Conservation (phyloP, 1,284 basidiomycete species). For the Calocybe gambosa region DNA sequence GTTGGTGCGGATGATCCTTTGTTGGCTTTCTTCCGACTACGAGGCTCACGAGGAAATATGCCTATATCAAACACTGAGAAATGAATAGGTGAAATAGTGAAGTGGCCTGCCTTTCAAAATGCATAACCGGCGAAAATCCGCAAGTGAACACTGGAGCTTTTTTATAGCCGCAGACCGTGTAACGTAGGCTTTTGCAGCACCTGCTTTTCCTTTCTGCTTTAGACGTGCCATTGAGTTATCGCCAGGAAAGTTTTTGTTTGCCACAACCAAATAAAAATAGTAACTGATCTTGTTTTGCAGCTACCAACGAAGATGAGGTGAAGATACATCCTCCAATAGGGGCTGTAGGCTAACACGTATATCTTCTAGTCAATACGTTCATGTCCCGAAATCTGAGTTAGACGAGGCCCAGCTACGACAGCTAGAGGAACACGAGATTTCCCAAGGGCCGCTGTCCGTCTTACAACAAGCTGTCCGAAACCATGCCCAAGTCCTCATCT, state of each 20-base stretch:
- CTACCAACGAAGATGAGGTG: slow-evolving; percentile 18
- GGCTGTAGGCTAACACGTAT: slow-evolving; percentile 9
- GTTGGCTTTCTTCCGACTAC: slow-evolving; percentile 90
- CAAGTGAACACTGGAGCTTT: slow-evolving; percentile 93
- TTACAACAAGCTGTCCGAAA: slow-evolving; percentile 97
- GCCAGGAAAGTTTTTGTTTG: slow-evolving; percentile 30
- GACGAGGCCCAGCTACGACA: slow-evolving; percentile 95
- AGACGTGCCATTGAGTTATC: slow-evolving; percentile 73
- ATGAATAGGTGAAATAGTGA: slow-evolving; percentile 1
- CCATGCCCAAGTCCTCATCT: slow-evolving; percentile 96
- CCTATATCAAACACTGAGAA: slow-evolving; percentile 42
- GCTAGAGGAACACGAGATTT: slow-evolving; percentile 96
- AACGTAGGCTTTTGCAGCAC: slow-evolving; percentile 92
- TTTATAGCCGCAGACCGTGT: slow-evolving; percentile 89
- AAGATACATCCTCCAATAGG: slow-evolving; percentile 5
- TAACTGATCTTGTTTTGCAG: slow-evolving; percentile 12
- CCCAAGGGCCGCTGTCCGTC: slow-evolving; percentile 95
- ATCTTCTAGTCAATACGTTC: slow-evolving; percentile 82
- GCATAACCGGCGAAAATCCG: slow-evolving; percentile 95
- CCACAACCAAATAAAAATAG: slow-evolving; percentile 24
- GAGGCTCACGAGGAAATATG: slow-evolving; percentile 96
- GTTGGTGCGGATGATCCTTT: slow-evolving; percentile 97
- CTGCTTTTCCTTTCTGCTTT: slow-evolving; percentile 86
- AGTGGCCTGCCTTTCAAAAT: slow-evolving; percentile 83
- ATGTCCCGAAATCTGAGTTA: slow-evolving; percentile 95